Base-by-base conservation (phyloP, 352 stramenopile genomes). In the Globisporangium radiosum region DNA sequence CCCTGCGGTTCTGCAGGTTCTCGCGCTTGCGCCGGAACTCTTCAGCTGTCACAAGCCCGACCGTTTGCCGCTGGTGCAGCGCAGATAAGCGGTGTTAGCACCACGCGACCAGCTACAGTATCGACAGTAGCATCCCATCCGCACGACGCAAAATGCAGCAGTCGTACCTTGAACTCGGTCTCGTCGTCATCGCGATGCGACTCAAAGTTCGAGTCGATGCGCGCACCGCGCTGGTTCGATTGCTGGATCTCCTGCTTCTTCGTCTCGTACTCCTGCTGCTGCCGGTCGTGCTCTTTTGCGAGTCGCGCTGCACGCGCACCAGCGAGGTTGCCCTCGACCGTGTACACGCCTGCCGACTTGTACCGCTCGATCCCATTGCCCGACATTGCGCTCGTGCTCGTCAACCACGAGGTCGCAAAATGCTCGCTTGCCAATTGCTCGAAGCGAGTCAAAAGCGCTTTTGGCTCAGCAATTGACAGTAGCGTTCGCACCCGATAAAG, bases 281-380 rank as follows among this genome's bases (percentile, higher is more conserved):
- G 90, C 59, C 91, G 75, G 58, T 97, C 82, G 3, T 96, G 89
- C 74, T 98, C 73, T 68, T 97, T 95, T 11, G 87, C 92, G 43
- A 99, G 75, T 13, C 72, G 67, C 4, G 95, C 94, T 1, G 97
- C 97, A 13, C 94, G 87, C 14, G 77, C 70, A 8, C 97, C 97
- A 8, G 94, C 88, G 42, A 98, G 75, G 64, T 98, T 98, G 13
- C 97, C 97, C 79, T 99, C 97, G 40, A 98, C 93, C 15, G 97
- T 99, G 71, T 98, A 88, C 57, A 96, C 91, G 52, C 96, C 96
- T 3, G 96, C 77, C 14, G 80, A 84, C 11, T 82, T 84, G 68
- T 93, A 91, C 40, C 80, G 80, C 75, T 89, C 73, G 56, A 90
- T 87, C 56, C 50, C 49, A 17, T 82, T 82, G 48, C 79, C 71